Base-by-base conservation (phyloP, 2,329 filamentous ascomycete species). In the Lachnellula cervina region DNA sequence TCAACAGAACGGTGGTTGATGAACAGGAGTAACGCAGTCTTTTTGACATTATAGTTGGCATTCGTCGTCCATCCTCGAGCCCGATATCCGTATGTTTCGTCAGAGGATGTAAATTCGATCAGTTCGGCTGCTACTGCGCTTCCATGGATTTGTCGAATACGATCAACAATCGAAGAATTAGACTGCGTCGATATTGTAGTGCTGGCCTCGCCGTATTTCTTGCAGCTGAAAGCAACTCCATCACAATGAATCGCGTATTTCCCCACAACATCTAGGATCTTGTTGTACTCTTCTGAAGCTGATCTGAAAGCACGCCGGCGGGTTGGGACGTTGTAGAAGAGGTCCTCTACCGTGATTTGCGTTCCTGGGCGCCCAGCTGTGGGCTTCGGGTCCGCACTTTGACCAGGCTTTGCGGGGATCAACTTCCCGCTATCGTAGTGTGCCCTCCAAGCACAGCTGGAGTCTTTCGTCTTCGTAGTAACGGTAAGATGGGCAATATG, bases 1-100 rank as follows among this genome's bases (percentile, higher is more conserved):
- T 99, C 94, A 9, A 99, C 94, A 14, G 89, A 87, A 42, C 94
- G 87, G 69, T 97, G 90, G 64, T 99, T 99, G 75, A 99, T 97
- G 74, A 99, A 99, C 0, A 99, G 78, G 3, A 99, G 76, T 21
- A 97, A 75, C 0, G 83, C 88, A 0, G 91, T 97, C 71, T 89
- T 88, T 72, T 97, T 99, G 61, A 91, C 86, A 69, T 88, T 89
- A 70, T 97, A 95, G 67, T 99, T 99, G 44, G 94, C 94, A 71
- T 94, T 97, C 50, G 90, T 97, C 32, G 88, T 86, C 71, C 88
- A 86, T 0, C 90, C 92, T 11, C 84, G 80, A 2, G 90, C 88
- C 62, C 82, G 88, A 77, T 96, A 97, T 0, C 90, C 91, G 79
- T 90, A 92, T 52, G 87, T 86, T 16, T 82, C 77, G 66, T 95